Percentiles rank a stretch among this genome's conserved stretches.
phyloP scores from a whole-genome alignment of 768 basidiomycete genomes.

The Serendipita sp. region DNA sequence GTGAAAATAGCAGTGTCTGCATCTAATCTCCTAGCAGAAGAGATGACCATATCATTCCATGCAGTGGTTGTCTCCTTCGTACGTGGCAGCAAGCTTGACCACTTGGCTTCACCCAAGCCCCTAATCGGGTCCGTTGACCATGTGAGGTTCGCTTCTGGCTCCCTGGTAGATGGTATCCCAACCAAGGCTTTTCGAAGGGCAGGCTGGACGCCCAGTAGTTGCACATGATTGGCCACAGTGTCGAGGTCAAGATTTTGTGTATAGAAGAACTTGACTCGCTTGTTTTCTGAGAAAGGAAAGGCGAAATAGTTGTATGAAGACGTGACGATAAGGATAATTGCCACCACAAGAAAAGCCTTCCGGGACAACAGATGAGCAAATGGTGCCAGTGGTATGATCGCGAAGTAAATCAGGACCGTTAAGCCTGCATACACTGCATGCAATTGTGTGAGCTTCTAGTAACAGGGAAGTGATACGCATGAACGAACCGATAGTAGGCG shows the following conservation, averaged over 20 bases:
- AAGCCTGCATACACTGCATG: slow-evolving; percentile 34
- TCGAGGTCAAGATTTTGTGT: slow-evolving; percentile 40
- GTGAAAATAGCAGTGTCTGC: slow-evolving; percentile 31
- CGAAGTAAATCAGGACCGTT: slow-evolving; percentile 32
- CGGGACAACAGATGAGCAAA: slow-evolving; percentile 41
- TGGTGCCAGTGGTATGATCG: slow-evolving; percentile 46
- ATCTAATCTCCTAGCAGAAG: slow-evolving; percentile 26
- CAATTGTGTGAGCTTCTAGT: not conserved
- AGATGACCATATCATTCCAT: slow-evolving; percentile 32
- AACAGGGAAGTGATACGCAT: not conserved
- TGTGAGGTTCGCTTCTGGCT: slow-evolving; percentile 22
- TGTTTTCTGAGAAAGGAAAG: slow-evolving; percentile 46
- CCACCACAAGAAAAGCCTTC: slow-evolving; percentile 22
- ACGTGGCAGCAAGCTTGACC: not conserved
- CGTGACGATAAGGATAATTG: slow-evolving; percentile 29
- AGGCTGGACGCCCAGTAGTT: slow-evolving; percentile 16
- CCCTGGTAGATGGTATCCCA: slow-evolving; percentile 36
- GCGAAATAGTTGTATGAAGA: slow-evolving; percentile 26
- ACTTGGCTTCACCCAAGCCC: not conserved
- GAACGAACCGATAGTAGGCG: slow-evolving; percentile 31
- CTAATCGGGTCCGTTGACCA: slow-evolving; percentile 11
- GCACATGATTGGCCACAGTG: slow-evolving; percentile 16
- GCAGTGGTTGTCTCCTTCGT: too few species aligned
- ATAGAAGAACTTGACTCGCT: slow-evolving; percentile 60
- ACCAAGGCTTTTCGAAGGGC: slow-evolving; percentile 19